These are phyloP conservation scores for Leptomonas seymouri DNA, from an alignment of 208 protist genomes.

Conservation along the genomic window DNA sequence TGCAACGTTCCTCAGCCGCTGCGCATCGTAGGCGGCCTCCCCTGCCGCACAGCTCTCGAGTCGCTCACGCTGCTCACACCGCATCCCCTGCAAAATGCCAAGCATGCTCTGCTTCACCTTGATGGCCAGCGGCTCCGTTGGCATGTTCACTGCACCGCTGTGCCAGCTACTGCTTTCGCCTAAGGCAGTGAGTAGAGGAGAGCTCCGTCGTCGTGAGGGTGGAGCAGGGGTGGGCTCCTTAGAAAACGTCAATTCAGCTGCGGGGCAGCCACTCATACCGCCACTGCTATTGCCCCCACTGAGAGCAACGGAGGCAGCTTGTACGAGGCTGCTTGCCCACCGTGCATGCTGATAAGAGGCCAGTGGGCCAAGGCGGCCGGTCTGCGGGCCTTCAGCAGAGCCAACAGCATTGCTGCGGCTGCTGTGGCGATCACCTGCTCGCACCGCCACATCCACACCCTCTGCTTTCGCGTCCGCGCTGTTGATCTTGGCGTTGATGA, in stretches of 20 bases:
- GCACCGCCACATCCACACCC: background rate
- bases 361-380: slow-evolving; percentile 9
- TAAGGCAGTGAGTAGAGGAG: background rate
- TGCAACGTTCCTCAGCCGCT: background rate
- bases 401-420: background rate
- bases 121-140: slow-evolving; percentile 15
- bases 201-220: background rate
- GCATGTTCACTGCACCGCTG: background rate
- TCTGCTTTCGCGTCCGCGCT: background rate
- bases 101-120: slow-evolving; percentile 17
- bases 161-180: background rate
- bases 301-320: slow-evolving; percentile 14
- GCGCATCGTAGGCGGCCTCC: slow-evolving; percentile 13
- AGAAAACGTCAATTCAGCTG: no score
- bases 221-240: background rate
- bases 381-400: background rate
- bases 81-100: slow-evolving; percentile 25
- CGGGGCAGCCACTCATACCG: slow-evolving; percentile 4
- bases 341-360: slow-evolving; percentile 19
- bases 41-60: slow-evolving; percentile 20
- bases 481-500: background rate
- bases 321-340: slow-evolving; percentile 32
- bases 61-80: slow-evolving; percentile 19
- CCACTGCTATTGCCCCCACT: background rate
- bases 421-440: background rate